Percentiles rank a stretch among this genome's conserved stretches.
Conservation (phyloP, 192 early-diverging fungal species). For the Powellomyces hirtus region DNA sequence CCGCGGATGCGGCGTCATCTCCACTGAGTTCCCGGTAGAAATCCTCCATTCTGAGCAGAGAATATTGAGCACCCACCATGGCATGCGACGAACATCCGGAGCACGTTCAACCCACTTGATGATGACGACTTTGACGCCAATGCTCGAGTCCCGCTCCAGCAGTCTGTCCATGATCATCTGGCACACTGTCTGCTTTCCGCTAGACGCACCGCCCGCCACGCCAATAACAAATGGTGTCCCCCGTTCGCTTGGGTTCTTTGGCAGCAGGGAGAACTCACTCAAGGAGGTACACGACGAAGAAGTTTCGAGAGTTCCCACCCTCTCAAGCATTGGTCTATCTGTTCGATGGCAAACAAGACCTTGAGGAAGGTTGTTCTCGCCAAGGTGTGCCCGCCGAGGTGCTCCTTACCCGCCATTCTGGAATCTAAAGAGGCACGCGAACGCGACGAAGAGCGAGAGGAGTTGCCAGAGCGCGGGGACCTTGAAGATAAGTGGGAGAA, state of each 20-base stretch:
- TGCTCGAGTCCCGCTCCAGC: conserved; percentile 22
- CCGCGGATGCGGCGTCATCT: conserved; percentile 17
- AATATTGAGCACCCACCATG: neutral
- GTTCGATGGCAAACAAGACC: neutral
- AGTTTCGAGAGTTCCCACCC: conserved; percentile 5
- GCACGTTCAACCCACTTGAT: conserved; percentile 1
- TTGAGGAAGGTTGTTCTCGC: neutral
- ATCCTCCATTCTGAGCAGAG: conserved; percentile 28
- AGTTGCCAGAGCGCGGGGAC: neutral
- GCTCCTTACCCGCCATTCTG: neutral
- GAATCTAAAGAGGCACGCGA: conserved; percentile 1
- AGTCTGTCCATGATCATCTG: conserved; percentile 35
- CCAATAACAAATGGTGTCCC: conserved; percentile 48
- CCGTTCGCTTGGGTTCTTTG: neutral
- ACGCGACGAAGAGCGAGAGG: neutral
- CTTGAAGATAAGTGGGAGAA: neutral
- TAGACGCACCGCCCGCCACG: conserved; percentile 50
- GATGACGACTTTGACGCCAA: conserved; percentile 16
- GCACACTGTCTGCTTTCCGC: conserved; percentile 52
- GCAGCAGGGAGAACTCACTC: conserved; percentile 7
- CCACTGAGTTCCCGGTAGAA: conserved; percentile 37
- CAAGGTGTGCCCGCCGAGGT: neutral
- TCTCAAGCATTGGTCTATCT: neutral
- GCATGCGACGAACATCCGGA: neutral
- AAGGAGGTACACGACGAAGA: conserved; percentile 19